Conservation (phyloP, 805 yeast genomes). For the Teunomyces pallodes region DNA sequence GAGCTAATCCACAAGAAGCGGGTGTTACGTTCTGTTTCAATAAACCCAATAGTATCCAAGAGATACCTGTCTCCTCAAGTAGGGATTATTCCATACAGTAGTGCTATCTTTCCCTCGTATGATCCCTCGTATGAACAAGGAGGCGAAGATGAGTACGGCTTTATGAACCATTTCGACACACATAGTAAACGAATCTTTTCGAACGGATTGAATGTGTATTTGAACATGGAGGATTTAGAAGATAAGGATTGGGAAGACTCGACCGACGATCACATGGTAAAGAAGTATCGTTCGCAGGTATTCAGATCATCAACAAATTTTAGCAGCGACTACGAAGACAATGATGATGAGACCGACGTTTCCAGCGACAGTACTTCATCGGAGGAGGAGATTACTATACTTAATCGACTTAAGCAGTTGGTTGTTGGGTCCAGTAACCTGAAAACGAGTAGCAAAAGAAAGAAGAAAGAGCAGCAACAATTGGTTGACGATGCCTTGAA, state of each 20-base stretch:
- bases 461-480: slow-evolving; percentile 18
- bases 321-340: slow-evolving; percentile 12
- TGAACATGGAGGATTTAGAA: slow-evolving; percentile 19
- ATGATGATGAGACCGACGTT: slow-evolving; percentile 9
- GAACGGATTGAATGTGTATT: slow-evolving; percentile 24
- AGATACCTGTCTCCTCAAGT: slow-evolving; percentile 7
- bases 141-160: slow-evolving; percentile 33
- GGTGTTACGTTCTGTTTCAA: slow-evolving; percentile 38
- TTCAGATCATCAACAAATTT: slow-evolving; percentile 11
- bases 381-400: slow-evolving; percentile 26
- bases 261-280: slow-evolving; percentile 16
- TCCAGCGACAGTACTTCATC: slow-evolving; percentile 9
- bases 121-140: neutral
- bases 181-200: slow-evolving; percentile 25
- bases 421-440: slow-evolving; percentile 25
- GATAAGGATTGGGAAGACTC: slow-evolving; percentile 12
- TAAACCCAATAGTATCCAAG: slow-evolving; percentile 20
- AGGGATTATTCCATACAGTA: neutral
- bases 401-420: slow-evolving; percentile 34
- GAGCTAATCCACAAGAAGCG: slow-evolving; percentile 43
- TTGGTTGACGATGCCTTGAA: slow-evolving; percentile 40
- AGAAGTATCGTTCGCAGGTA: slow-evolving; percentile 38
- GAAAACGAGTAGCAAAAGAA: slow-evolving; percentile 5
- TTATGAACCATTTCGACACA: slow-evolving; percentile 24
- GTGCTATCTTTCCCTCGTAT: neutral